Percentiles rank a stretch among this genome's conserved stretches.
Evolutionary conservation across 495 filamentous ascomycete species (phyloP).

Genomic region (Aspergillus bridgeri): DNA sequence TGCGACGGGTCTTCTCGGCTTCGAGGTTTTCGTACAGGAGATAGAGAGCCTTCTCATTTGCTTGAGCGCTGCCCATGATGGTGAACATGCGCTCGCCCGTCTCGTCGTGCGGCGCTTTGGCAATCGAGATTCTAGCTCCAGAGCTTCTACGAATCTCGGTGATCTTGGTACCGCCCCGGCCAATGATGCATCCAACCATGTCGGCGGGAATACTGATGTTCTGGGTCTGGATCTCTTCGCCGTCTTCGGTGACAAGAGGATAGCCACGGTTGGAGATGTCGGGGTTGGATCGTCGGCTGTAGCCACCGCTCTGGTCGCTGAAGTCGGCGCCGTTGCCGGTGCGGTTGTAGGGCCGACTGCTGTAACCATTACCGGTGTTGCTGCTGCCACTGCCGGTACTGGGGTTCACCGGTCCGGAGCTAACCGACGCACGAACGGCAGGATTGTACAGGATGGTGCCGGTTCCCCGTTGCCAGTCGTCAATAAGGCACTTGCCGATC

Average conservation of each 20-base stretch:
- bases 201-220: constrained; percentile 99
- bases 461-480: constrained; percentile 94
- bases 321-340: constrained; percentile 98
- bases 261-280: constrained; percentile 69
- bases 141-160: constrained; percentile 96
- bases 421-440: constrained; percentile 73
- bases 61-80: constrained; percentile 87
- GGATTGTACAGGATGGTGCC: constrained; percentile 98
- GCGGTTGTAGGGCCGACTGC: constrained; percentile 74
- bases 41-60: constrained; percentile 93
- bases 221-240: constrained; percentile 96
- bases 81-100: constrained; percentile 99
- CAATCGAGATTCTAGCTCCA: constrained; percentile 95
- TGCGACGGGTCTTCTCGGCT: constrained; percentile 95
- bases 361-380: constrained; percentile 47
- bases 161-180: constrained; percentile 89
- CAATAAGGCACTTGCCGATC: constrained; percentile 96
- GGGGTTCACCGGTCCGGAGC: constrained; percentile 24
- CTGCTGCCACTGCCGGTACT: constrained; percentile 31
- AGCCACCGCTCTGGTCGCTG: constrained; percentile 69
- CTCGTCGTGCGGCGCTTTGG: constrained; percentile 96
- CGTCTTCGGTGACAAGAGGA: constrained; percentile 86
- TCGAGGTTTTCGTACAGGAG: constrained; percentile 98
- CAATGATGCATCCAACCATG: constrained; percentile 99
- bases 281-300: constrained; percentile 74